These are phyloP conservation scores for Ustilaginoidea virens DNA, from an alignment of 2,329 filamentous ascomycete species.

Conservation along the genomic window DNA sequence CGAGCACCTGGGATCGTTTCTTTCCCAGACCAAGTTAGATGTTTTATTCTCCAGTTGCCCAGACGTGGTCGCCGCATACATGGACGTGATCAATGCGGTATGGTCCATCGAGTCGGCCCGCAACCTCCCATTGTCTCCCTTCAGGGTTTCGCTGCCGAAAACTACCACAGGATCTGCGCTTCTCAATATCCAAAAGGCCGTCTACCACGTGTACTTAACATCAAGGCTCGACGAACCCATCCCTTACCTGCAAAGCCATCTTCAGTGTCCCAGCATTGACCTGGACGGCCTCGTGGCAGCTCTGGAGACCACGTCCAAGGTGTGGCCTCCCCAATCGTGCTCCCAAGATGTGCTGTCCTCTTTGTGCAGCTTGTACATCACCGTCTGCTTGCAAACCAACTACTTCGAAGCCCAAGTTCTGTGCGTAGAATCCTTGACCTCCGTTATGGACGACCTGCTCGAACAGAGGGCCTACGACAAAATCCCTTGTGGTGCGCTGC, in stretches of 20 bases:
- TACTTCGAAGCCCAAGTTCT: constrained; percentile 30
- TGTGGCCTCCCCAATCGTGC: constrained; percentile 14
- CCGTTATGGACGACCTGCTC: constrained; percentile 26
- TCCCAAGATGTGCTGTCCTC: constrained; percentile 12
- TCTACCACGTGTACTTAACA: constrained; percentile 21
- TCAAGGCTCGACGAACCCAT: constrained; percentile 10
- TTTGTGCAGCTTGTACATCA: constrained; percentile 28
- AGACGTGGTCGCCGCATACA: constrained; percentile 28
- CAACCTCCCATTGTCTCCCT: constrained; percentile 7
- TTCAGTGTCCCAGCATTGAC: constrained; percentile 15
- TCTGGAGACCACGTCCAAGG: constrained; percentile 16
- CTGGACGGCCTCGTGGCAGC: constrained; percentile 21
- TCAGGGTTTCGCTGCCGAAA: constrained; percentile 9
- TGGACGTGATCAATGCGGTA: constrained; percentile 30
- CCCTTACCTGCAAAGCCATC: constrained; percentile 10
- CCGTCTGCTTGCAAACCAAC: constrained; percentile 20
- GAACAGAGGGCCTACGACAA: constrained; percentile 8
- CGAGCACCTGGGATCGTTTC: constrained; percentile 14
- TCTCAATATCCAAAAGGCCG: constrained; percentile 21
- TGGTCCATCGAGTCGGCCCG: constrained; percentile 15
- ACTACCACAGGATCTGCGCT: constrained; percentile 18
- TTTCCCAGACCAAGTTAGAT: constrained; percentile 13
- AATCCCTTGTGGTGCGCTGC: constrained; percentile 19
- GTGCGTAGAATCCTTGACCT: constrained; percentile 31
- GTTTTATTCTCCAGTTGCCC: constrained; percentile 15